These are phyloP conservation scores for Fusarium irregulare DNA, from an alignment of 2,329 filamentous ascomycete species.

Conservation along the genomic window DNA sequence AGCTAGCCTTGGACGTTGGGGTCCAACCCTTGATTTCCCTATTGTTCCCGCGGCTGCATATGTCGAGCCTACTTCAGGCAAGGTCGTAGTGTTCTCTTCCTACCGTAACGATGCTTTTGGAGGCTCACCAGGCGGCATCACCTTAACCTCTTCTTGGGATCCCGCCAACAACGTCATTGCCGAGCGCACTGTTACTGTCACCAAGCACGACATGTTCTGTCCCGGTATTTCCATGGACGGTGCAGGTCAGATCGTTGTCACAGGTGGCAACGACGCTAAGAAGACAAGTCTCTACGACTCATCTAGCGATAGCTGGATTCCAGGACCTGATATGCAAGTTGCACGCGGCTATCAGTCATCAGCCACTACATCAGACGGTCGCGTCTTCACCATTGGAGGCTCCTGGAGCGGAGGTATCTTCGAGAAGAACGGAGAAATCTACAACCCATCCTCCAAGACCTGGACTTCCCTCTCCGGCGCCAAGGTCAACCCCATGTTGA, in stretches of 20 bases:
- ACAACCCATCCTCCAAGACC: constrained; percentile 4
- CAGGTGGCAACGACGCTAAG: constrained; percentile 62
- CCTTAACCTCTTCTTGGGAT: constrained; percentile 26
- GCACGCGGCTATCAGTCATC: constrained; percentile 26
- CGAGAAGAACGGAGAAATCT: constrained; percentile 30
- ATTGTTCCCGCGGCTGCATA: constrained; percentile 34
- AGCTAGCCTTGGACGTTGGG: constrained; percentile 21
- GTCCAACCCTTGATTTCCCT: constrained; percentile 29
- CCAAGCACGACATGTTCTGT: constrained; percentile 67
- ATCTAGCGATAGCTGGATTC: constrained; percentile 12
- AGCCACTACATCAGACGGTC: constrained; percentile 17
- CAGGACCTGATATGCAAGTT: constrained; percentile 24
- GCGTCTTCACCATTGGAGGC: constrained; percentile 27
- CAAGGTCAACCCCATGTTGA: constrained; percentile 61
- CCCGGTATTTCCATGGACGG: constrained; percentile 64
- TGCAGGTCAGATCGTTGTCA: constrained; percentile 62
- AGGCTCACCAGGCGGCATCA: constrained; percentile 4
- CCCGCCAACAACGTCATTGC: not conserved
- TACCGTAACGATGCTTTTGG: constrained; percentile 10
- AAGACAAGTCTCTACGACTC: constrained; percentile 61
- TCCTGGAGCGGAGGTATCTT: constrained; percentile 24
- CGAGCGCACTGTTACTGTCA: constrained; percentile 50
- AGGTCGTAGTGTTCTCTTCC: constrained; percentile 27
- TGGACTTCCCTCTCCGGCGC: constrained; percentile 45
- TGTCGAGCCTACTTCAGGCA: constrained; percentile 25